Base-by-base conservation (phyloP, 2,329 filamentous ascomycete genomes). In the Cercospora janseana region DNA sequence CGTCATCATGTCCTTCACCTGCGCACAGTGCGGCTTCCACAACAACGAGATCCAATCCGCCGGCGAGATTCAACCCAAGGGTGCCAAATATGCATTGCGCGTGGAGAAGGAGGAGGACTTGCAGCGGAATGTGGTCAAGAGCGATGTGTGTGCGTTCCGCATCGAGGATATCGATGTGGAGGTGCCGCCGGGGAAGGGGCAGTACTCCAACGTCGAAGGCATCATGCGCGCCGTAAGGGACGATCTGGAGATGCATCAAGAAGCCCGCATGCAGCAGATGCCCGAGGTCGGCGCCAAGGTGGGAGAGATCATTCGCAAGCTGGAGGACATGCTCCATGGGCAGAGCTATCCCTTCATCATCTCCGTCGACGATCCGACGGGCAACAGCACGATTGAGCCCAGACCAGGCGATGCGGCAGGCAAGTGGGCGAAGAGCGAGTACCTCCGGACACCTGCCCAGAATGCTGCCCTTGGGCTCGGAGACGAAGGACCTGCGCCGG, bases 351-450 rank as follows among this genome's bases (percentile, higher is more conserved):
- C 93, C 18, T 96, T 98, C 78, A 86, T 88, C 43, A 72, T 98
- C 41, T 86, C 82, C 31, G 76, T 96, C 40, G 90, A 98, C 67
- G 93, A 98, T 67, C 87, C 88, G 2, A 87, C 91, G 1, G 93
- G 93, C 47, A 98, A 98, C 77, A 95, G 90, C 2, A 97, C 91
- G 79, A 95, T 98, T 63, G 86, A 94, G 40, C 93, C 93, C 10
- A 86, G 90, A 58, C 81, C 88, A 55, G 63, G 71, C 21, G 80
- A 84, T 55, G 85, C 83, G 56, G 86, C 88, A n/a, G 87, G 87
- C 60, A 96, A 96, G 72, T 96, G 91, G 82, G 82, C 83, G 58
- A 89, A 92, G 69, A 80, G 82, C 54, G 88, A 96, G 65, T 98
- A 93, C 67, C 71, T 82, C 46, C 84, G 93, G 52, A 92, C 87